A percentile compares a stretch with the other conserved stretches of the same genome.
phyloP scores from a whole-genome alignment of 331 rosid species.

The Quercus lobata region DNA sequence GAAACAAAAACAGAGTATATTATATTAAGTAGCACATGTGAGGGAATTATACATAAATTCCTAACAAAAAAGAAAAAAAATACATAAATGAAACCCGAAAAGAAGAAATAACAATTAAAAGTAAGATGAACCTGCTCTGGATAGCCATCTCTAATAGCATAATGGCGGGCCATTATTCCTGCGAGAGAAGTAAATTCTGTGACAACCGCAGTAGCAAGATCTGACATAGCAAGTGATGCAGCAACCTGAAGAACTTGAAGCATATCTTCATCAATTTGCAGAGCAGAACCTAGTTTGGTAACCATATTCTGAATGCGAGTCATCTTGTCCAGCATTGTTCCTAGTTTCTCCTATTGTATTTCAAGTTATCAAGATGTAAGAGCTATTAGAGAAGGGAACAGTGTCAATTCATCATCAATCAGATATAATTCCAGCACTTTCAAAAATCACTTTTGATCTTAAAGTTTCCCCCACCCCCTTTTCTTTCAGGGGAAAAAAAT shows the following conservation, averaged over 20 bases:
- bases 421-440: not conserved
- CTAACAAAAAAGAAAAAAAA: not conserved
- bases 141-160: conserved; percentile 89
- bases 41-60: not conserved
- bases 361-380: conserved; percentile 23
- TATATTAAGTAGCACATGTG: conserved; percentile 10
- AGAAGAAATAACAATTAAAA: conserved; percentile 1
- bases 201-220: conserved; percentile 92
- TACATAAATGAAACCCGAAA: not conserved
- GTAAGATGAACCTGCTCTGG: conserved; percentile 67
- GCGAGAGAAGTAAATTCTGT: conserved; percentile 93
- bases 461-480: conserved; percentile 1
- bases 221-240: conserved; percentile 96
- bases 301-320: conserved; percentile 61
- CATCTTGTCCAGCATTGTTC: conserved; percentile 95
- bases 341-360: conserved; percentile 77
- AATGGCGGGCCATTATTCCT: conserved; percentile 93
- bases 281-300: conserved; percentile 44
- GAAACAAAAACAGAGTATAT: not conserved
- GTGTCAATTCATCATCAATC: conserved; percentile 9
- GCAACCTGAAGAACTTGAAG: conserved; percentile 56
- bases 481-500: not conserved
- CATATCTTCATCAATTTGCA: conserved; percentile 44
- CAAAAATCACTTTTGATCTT: not conserved
- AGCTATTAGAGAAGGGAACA: conserved; percentile 17